Base-by-base conservation (phyloP, 371 early-diverging fungal genomes). In the Lichtheimia hyalospora region DNA sequence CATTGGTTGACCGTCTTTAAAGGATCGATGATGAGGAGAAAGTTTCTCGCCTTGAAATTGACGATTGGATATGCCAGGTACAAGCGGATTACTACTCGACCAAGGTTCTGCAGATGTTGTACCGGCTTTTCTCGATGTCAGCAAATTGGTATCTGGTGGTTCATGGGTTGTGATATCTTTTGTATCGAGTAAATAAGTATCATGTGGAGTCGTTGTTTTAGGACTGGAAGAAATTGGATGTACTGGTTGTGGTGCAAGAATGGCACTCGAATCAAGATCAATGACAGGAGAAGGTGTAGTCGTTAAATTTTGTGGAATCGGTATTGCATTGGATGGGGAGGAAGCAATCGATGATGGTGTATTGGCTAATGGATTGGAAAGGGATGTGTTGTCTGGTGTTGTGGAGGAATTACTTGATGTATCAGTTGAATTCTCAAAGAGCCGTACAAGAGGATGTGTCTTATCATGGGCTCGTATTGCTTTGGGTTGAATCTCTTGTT, bases 401-500 rank as follows among this genome's bases (percentile, higher is more conserved):
- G 34, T 24, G 27, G 62, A 24, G 1, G 50, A 20, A 44, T 21
- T 24, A 20, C 55, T 27, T 21, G 56, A 40, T 15, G 34, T 41
- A 51, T 60, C 57, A 2, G 48, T n/a, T 16, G 34, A 34, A 18
- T 67, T 78, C 58, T 68, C 71, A 58, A 78, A 78, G 57, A 78
- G 62, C 1, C 78, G 75, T 2, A 70, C 69, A 42, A 78, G 68
- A 14, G 75, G 78, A 39, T 72, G 64, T 2, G 68, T 53, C 53
- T 76, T 74, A 34, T 34, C 34, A 34, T 34, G 34, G 2, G 34
- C 34, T 34, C 34, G 34, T 34, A 34, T 34, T 34, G 34, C 10
- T 8, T 34, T 34, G 34, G 34, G 34, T 34, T 34, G 34, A 34
- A 8, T 34, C 6, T 34, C 34, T 34, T 34, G 34, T 34, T 8